Evolutionary conservation across 345 rosid genomes (phyloP).

Genomic region (Punica granatum): DNA sequence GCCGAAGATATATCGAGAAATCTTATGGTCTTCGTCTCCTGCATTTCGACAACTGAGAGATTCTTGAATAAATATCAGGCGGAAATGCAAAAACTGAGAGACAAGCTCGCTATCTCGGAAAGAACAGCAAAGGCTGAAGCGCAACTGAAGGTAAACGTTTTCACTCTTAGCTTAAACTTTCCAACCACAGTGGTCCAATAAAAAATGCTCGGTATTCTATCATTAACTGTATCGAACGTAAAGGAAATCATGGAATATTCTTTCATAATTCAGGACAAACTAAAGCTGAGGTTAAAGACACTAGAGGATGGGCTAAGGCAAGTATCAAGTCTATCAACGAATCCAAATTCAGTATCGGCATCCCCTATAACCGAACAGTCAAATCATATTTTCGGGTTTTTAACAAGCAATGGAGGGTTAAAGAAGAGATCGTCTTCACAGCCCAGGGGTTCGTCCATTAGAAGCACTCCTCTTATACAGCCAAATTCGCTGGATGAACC

Average conservation of each 20-base stretch:
- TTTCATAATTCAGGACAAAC: conserved; percentile 51
- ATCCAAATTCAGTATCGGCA: conserved; percentile 15
- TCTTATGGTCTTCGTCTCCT: too few relatives aligned
- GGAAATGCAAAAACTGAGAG: conserved; percentile 80
- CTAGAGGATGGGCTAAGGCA: conserved; percentile 68
- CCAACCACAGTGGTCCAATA: too few relatives aligned
- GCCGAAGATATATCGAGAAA: neutral
- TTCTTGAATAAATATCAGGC: conserved; percentile 32
- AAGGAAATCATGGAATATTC: conserved; percentile 2
- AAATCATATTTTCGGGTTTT: conserved; percentile 56
- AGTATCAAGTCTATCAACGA: conserved; percentile 17
- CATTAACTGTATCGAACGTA: neutral
- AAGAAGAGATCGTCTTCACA: conserved; percentile 67
- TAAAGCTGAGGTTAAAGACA: conserved; percentile 66
- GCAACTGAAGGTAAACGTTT: conserved; percentile 59
- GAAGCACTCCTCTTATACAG: conserved; percentile 38
- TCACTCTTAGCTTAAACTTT: neutral
- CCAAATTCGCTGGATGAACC: conserved; percentile 24
- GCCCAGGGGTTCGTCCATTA: conserved; percentile 45
- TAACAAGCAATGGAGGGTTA: conserved; percentile 48
- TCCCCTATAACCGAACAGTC: conserved; percentile 49
- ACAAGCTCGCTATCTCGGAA: conserved; percentile 63
- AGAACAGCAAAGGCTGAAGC: conserved; percentile 92
- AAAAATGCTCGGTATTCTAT: neutral
- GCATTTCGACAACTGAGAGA: neutral